A percentile compares a stretch with the other conserved stretches of the same genome.
Conservation (phyloP, 192 early-diverging fungal genomes). For the Backusella liffmaniae region DNA sequence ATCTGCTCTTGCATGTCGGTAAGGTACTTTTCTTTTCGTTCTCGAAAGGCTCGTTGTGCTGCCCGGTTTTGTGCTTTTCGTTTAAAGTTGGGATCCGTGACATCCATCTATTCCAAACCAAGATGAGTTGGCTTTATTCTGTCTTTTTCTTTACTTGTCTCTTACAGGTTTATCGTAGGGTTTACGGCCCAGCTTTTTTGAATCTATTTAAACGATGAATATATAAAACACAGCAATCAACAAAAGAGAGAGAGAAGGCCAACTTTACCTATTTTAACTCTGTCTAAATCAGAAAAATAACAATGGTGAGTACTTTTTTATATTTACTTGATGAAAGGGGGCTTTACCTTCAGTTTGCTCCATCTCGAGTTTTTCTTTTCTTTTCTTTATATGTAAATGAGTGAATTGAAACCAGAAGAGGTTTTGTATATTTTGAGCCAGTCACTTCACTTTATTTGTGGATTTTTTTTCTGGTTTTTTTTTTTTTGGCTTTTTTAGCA, state of each 20-base stretch:
- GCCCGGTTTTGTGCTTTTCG: slow-evolving; percentile 8
- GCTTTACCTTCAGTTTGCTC: not conserved
- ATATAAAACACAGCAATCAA: not conserved
- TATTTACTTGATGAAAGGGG: not conserved
- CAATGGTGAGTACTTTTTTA: not conserved
- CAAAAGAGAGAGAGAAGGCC: not conserved
- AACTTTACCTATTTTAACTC: not conserved
- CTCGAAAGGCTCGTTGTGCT: slow-evolving; percentile 3
- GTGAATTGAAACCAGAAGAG: not conserved
- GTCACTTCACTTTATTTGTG: not conserved
- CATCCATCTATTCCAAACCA: not conserved
- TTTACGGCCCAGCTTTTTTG: not conserved
- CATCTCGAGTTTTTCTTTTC: not conserved
- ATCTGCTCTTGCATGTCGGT: not conserved
- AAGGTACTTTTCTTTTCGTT: not conserved
- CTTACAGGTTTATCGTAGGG: not conserved
- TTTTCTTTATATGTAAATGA: not conserved
- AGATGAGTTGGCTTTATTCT: not conserved
- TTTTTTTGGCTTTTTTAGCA: not conserved
- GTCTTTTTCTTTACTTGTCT: not conserved
- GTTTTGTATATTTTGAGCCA: not conserved
- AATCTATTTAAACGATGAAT: not conserved
- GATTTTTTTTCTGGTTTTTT: not conserved
- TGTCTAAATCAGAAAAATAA: not conserved
- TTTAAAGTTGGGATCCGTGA: not conserved